Base-by-base conservation (phyloP, 352 stramenopile species). In the Globisporangium orthogonon region DNA sequence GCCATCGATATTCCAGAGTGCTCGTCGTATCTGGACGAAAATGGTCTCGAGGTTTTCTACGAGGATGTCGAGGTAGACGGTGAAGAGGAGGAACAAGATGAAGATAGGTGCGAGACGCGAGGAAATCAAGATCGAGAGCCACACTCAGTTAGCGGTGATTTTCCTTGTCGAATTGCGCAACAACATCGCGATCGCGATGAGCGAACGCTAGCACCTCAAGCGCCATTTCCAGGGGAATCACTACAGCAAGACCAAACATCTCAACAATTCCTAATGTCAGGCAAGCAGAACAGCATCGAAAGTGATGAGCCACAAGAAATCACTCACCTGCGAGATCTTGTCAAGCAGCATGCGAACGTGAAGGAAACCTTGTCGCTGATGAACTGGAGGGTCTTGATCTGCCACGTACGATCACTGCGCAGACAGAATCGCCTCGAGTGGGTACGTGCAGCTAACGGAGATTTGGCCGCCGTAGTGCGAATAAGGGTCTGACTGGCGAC, bases 301-400 rank as follows among this genome's bases (percentile, higher is more conserved):
- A 62, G 59, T 7, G 74, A 86, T 7, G 74, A 86, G 17, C 74
- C 76, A 0, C 57, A 79, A 28, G 65, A 83, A n/a, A 76, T 89
- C 46, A 46, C 51, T 0, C 73, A 86, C 30, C 60, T 89, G 7
- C 69, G 69, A n/a, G 53, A 59, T 9, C 56, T 89, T 23, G 65
- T 86, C 17, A 71, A 74, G 17, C 48, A 74, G 30, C 75, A 63
- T n/a, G n/a, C 54, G 5, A 58, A 14, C 23, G 58, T 67, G 4
- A 73, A 73, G 28, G 40, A 72, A 28, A 15, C 17, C 0, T 37
- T 84, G 2, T 60, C 62, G 0, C 7, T 73, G 6, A 58, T 54
- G 17, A 77, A 76, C 10, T 89, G 78, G 78, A 48, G 67, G 31
- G 61, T 83, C 18, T 60, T 89, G 43, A 41, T 87, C n/a, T 71